A percentile compares a stretch with the other conserved stretches of the same genome.
Conservation (phyloP, 129 eudicot genomes). For the Artemisia tridentata region DNA sequence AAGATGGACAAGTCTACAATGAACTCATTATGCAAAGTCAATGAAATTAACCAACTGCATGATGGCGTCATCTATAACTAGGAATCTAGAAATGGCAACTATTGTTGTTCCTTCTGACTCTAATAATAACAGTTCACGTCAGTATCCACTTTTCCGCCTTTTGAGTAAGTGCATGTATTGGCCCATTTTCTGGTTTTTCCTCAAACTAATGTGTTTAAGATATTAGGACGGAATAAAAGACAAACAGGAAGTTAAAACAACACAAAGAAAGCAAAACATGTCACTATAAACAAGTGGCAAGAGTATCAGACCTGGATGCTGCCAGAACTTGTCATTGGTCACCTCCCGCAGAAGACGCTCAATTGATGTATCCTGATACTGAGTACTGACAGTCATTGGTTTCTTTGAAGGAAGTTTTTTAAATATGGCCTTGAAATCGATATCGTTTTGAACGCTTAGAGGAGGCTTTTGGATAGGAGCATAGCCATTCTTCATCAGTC, state of each 20-base stretch:
- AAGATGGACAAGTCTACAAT: neutral
- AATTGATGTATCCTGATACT: constrained; percentile 81
- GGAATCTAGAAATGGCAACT: neutral
- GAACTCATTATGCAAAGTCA: neutral
- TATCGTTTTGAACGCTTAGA: constrained; percentile 39
- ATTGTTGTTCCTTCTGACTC: neutral
- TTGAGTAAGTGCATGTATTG: neutral
- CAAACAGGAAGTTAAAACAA: neutral
- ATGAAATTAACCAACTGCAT: constrained; percentile 1
- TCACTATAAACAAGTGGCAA: constrained; percentile 12
- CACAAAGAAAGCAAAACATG: neutral
- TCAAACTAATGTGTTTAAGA: neutral
- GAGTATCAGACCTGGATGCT: constrained; percentile 63
- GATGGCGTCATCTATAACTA: neutral
- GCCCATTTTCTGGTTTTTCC: constrained; percentile 9
- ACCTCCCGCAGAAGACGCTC: constrained; percentile 97
- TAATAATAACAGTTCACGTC: constrained; percentile 5
- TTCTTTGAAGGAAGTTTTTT: constrained; percentile 83
- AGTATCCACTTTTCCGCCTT: constrained; percentile 6
- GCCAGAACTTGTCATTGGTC: constrained; percentile 90
- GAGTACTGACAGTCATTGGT: constrained; percentile 44
- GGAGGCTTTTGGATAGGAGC: constrained; percentile 48
- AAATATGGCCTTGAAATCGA: constrained; percentile 44
- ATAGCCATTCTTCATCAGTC: constrained; percentile 52
- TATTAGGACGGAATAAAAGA: too few relatives aligned